phyloP scores from a whole-genome alignment of 163 green algal species.

The Scenedesmus sp. region DNA sequence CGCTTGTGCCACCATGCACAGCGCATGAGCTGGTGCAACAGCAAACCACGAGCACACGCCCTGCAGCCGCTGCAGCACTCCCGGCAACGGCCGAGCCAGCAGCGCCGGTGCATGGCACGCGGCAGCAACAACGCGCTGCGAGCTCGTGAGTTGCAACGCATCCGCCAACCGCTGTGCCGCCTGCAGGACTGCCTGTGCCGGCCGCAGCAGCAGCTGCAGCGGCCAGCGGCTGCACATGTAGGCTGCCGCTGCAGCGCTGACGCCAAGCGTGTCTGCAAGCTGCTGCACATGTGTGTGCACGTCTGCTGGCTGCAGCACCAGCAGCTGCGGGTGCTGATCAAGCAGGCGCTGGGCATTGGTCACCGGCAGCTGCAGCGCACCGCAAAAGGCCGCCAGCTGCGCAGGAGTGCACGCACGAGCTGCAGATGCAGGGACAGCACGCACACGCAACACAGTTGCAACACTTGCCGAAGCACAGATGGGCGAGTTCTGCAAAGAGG shows the following conservation, averaged over 20 bases:
- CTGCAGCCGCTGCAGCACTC: constrained; percentile 14
- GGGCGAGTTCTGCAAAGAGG: neutral
- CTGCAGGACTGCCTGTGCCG: neutral
- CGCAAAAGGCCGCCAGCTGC: constrained; percentile 30
- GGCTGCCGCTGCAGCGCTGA: constrained; percentile 14
- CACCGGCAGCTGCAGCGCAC: constrained; percentile 26
- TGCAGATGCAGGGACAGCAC: constrained; percentile 5
- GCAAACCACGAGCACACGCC: constrained; percentile 24
- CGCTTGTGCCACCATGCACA: constrained; percentile 5
- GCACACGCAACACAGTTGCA: neutral
- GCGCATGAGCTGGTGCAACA: neutral
- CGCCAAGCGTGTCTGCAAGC: constrained; percentile 6
- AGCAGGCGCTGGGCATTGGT: constrained; percentile 32
- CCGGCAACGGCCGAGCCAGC: constrained; percentile 16
- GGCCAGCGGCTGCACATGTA: constrained; percentile 42
- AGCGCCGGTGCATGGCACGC: neutral
- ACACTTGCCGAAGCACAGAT: neutral
- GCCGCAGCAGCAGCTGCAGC: neutral
- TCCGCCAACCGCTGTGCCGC: constrained; percentile 20
- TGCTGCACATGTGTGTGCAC: neutral
- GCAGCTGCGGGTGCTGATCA: constrained; percentile 15
- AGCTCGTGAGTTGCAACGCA: neutral
- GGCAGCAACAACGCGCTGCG: neutral
- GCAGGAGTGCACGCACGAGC: constrained; percentile 6
- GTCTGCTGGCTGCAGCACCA: neutral